Evolutionary conservation across 2,329 filamentous ascomycete genomes (phyloP), one percentile per base, ranked within the genome.

Genomic region (Talaromyces rugulosus): DNA sequence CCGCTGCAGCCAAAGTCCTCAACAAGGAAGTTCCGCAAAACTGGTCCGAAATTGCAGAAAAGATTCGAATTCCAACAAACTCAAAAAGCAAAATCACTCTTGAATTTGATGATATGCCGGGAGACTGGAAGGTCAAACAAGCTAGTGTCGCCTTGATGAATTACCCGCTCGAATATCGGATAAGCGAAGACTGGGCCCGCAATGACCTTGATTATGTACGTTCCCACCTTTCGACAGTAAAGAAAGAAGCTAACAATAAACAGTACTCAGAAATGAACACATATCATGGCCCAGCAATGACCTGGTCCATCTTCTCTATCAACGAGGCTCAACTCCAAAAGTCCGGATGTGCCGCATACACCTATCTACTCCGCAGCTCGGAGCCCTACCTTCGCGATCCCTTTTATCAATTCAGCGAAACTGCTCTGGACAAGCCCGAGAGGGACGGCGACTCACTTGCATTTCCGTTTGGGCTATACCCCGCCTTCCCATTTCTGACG

Each of bases 401-500:
- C 1, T 88, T 83, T 80, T 87, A 83, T 69, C 84, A 87, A 65
- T 87, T 86, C 71, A 87, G 84, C 1, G 62, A 63, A 53, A 63
- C 62, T 2, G 58, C 58, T 18, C 11, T 63, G 5, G 62, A 63
- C 23, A 59, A 60, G 14, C 52, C 34, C n/a, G 86, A 89, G 66
- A 85, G 88, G 68, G 75, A 85, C 14, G 86, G 88, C 66, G 77
- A 85, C 63, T 71, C 74, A 8, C 68, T 74, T 1, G 82, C 82
- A 23, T 84, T 82, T 1, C 84, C 87, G 60, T 63, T 61, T 34
- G 62, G 62, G 1, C 18, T 63, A 4, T 50, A 63, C 40, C 85
- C 87, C 0, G 85, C 85, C 0, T 89, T 82, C 66, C 86, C 86
- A 0, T 89, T 89, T 72, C 74, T 88, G 33, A 89, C 86, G 0